Evolutionary conservation across 352 stramenopile species (phyloP).

Genomic region (Blastocystis sp.): DNA sequence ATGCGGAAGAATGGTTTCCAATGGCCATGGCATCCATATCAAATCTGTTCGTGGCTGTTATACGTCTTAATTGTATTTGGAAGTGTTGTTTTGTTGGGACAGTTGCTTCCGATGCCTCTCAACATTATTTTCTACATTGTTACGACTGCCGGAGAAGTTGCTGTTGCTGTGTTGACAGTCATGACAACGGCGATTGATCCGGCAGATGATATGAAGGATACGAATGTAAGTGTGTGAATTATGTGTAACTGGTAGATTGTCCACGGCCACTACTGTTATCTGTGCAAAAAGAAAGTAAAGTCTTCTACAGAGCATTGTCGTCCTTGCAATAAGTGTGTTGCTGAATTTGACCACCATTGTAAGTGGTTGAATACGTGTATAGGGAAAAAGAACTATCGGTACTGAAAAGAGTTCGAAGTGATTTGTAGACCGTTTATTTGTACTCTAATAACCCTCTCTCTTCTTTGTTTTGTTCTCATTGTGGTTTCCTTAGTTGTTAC

Average conservation of each 20-base stretch:
- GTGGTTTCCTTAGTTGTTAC: constrained; percentile 72
- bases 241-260: neutral
- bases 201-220: neutral
- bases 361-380: constrained; percentile 93
- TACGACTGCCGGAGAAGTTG: neutral
- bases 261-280: constrained; percentile 49
- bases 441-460: constrained; percentile 71
- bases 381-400: constrained; percentile 69
- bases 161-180: neutral
- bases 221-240: neutral
- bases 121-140: constrained; percentile 20
- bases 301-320: constrained; percentile 80
- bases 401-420: constrained; percentile 71
- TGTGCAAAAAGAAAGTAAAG: constrained; percentile 68
- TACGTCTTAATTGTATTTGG: constrained; percentile 17
- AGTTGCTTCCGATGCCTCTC: neutral
- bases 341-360: constrained; percentile 91
- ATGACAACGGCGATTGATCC: constrained; percentile 48
- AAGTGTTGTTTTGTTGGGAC: constrained; percentile 14
- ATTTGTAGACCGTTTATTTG: constrained; percentile 73
- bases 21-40: constrained; percentile 48
- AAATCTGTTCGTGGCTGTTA: constrained; percentile 18
- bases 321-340: constrained; percentile 90
- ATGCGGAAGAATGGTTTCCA: constrained; percentile 58
- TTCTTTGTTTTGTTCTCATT: constrained; percentile 73